Evolutionary conservation across 345 rosid species (phyloP).

Genomic region (Hibiscus trionum): DNA sequence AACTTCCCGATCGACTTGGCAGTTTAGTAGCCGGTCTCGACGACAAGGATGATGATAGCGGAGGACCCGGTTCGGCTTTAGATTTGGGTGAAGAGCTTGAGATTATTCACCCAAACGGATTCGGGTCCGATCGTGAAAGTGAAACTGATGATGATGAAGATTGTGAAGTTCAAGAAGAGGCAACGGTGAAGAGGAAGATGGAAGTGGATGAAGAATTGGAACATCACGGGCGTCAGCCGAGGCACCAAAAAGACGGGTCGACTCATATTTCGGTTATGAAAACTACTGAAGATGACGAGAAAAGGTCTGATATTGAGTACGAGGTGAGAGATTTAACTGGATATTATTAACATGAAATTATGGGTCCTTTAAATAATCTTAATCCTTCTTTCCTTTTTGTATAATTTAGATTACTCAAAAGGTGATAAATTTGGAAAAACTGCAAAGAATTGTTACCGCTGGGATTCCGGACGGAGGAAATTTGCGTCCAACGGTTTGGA

Average conservation of each 20-base stretch:
- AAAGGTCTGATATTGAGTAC: conserved; percentile 50
- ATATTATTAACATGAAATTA: neutral
- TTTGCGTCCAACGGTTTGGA: conserved; percentile 55
- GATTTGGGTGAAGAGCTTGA: conserved; percentile 61
- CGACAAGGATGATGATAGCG: conserved; percentile 25
- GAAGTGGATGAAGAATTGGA: conserved; percentile 18
- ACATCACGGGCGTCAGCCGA: conserved; percentile 8
- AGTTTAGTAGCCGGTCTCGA: conserved; percentile 43
- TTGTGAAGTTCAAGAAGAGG: conserved; percentile 8
- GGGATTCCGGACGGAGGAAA: conserved; percentile 62
- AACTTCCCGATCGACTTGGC: conserved; percentile 46
- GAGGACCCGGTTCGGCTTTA: conserved; percentile 15
- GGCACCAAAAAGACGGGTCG: conserved; percentile 24
- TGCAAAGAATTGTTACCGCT: conserved; percentile 41
- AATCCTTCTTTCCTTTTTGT: neutral
- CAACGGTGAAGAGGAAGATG: neutral
- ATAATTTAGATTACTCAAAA: conserved; percentile 40
- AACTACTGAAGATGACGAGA: conserved; percentile 47
- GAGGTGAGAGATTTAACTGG: conserved; percentile 34
- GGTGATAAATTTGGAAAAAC: conserved; percentile 56
- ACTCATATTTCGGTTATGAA: conserved; percentile 26
- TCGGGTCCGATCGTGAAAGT: conserved; percentile 17
- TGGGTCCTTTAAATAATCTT: neutral
- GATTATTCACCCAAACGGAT: conserved; percentile 36
- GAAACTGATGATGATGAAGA: conserved; percentile 13